Base-by-base conservation (phyloP, 306 rosid species). In the Pyrus pyrifolia region DNA sequence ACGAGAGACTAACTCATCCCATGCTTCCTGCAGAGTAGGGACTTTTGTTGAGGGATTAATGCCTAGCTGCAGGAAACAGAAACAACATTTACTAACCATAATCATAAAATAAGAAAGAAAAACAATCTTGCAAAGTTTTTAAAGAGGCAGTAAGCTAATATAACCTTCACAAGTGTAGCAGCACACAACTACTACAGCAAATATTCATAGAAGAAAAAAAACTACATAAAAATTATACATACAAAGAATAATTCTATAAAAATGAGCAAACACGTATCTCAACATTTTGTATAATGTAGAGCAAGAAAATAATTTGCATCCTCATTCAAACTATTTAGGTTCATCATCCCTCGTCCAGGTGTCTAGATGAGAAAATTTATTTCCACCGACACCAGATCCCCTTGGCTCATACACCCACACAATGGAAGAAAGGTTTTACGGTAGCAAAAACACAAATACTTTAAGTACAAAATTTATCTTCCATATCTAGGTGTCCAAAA, bases 61-160 rank as follows among this genome's bases (percentile, higher is more conserved):
- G 84, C 90, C 88, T 72, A 94, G 91, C 98, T 92, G 97, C 87
- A 71, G 70, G 46, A 83, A 71, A 81, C 78, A 29, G 45, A 53
- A 45, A 51, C 40, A 42, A 29, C 12, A 73, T 57, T 15, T 58
- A 64, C 70, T 64, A 52, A 40, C 40, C 76, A 78, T 58, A 19
- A 76, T 51, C 60, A 74, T 68, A 63, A 58, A 51, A 30, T 27
- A 22, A 27, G 66, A 35, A 79, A 27, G 53, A 17, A 27, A 30
- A 66, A 81, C 21, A 4, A 14, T 17, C 31, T 61, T 11, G 33
- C 35, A 25, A 51, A 44, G 70, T 13, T n/a, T 22, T 57, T 72
- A 23, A 5, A 70, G 15, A 22, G 42, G 19, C 67, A 62, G 4
- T 29, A 62, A 13, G 42, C 38, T 62, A 13, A 15, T 62, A 62